Evolutionary conservation across 1,139 yeast species (phyloP).

Genomic region (Wickerhamomyces sp.): DNA sequence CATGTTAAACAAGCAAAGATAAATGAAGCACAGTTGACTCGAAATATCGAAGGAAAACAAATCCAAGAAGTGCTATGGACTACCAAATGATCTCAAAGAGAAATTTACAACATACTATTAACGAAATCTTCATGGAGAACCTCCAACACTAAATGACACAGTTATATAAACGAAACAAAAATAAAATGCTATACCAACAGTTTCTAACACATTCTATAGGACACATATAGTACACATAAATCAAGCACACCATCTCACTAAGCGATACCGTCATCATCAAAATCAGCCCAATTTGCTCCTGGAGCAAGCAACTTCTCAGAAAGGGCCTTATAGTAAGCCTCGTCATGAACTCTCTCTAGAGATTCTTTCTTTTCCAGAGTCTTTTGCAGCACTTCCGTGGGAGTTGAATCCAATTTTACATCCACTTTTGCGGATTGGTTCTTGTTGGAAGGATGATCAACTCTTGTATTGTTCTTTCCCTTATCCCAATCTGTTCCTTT

Average conservation of each 20-base stretch:
- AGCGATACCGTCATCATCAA: conserved; percentile 15
- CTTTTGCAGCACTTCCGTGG: no score
- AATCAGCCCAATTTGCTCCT: conserved; percentile 19
- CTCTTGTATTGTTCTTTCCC: conserved; percentile 7
- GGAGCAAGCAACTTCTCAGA: no score
- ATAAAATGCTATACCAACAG: no score
- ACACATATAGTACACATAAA: not conserved
- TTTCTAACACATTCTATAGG: not conserved
- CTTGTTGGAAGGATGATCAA: conserved; percentile 4
- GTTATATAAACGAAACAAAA: no score
- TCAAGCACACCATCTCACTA: not conserved
- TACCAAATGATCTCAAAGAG: not conserved
- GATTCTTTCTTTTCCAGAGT: not conserved
- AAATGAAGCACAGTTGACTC: conserved; percentile 14
- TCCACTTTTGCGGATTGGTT: no score
- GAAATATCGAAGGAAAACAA: conserved; percentile 13
- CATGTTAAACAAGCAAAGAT: conserved; percentile 21
- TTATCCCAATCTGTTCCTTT: conserved; percentile 11
- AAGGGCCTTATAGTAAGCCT: no score
- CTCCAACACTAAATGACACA: no score
- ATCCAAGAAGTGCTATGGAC: conserved; percentile 16
- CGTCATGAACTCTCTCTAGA: conserved; percentile 2
- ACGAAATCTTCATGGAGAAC: no score
- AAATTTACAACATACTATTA: no score
- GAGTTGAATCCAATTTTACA: no score